Conservation (phyloP, 306 rosid species). For the Lagenaria siceraria region DNA sequence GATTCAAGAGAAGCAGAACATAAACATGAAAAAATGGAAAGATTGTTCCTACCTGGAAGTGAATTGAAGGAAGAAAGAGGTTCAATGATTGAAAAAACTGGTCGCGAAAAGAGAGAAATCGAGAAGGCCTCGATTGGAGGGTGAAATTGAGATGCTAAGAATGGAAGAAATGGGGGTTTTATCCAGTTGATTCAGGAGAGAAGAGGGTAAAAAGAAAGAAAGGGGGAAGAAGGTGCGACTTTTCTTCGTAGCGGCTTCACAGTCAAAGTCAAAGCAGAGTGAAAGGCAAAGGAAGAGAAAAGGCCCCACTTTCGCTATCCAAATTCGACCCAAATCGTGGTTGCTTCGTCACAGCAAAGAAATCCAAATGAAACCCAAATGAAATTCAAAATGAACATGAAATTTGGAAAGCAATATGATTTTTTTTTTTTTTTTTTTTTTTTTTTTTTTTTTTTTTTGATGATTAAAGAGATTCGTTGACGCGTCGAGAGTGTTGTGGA, state of each 20-base stretch:
- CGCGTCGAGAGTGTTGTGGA: slow-evolving; percentile 15
- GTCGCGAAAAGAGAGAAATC: neutral
- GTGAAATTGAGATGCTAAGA: slow-evolving; percentile 17
- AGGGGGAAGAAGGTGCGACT: slow-evolving; percentile 73
- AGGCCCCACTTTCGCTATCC: neutral
- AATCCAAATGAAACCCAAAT: slow-evolving; percentile 17
- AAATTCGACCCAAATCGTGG: slow-evolving; percentile 4
- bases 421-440: too few species aligned
- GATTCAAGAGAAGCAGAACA: neutral
- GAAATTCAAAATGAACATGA: slow-evolving; percentile 7
- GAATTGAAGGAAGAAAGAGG: neutral
- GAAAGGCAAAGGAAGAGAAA: neutral
- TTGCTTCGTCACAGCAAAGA: neutral
- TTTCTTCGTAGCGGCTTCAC: slow-evolving; percentile 49
- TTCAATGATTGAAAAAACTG: neutral
- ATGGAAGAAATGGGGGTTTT: slow-evolving; percentile 15
- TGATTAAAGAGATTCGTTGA: slow-evolving; percentile 1
- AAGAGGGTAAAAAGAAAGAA: slow-evolving; percentile 29
- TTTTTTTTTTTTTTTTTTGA: neutral
- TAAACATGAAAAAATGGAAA: too few species aligned
- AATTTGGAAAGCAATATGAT: neutral
- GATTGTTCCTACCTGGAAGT: neutral
- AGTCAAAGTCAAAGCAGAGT: slow-evolving; percentile 90
- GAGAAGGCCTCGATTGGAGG: slow-evolving; percentile 32
- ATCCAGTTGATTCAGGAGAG: slow-evolving; percentile 1